Conservation (phyloP, 2,329 filamentous ascomycete genomes). For the Neofusicoccum cordaticola region DNA sequence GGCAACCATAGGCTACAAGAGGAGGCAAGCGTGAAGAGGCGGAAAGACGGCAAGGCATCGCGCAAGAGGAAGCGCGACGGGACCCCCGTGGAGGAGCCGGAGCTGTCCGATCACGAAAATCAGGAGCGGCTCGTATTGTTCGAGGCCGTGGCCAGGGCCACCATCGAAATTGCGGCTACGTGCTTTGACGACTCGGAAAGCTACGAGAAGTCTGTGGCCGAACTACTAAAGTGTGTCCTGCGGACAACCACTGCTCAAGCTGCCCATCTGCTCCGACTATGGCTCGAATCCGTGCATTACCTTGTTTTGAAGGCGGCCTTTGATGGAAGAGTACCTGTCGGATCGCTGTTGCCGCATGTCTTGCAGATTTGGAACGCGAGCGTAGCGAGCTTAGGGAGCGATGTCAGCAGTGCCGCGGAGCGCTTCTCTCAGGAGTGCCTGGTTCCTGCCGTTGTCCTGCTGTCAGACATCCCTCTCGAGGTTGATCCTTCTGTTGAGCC, state of each 20-base stretch:
- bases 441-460: conserved; percentile 29
- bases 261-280: conserved; percentile 34
- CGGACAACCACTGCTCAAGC: conserved; percentile 35
- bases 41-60: conserved; percentile 27
- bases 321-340: neutral
- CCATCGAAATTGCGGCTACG: conserved; percentile 21
- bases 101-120: conserved; percentile 21
- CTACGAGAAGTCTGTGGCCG: conserved; percentile 27
- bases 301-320: neutral
- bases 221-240: conserved; percentile 37
- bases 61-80: conserved; percentile 34
- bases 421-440: conserved; percentile 40
- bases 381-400: conserved; percentile 26
- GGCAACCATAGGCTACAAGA: conserved; percentile 2
- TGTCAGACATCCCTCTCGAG: conserved; percentile 20
- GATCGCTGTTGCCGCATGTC: conserved; percentile 16
- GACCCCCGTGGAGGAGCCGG: neutral
- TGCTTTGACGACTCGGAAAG: conserved; percentile 18
- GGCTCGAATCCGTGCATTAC: conserved; percentile 29
- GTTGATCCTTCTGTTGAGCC: conserved; percentile 1
- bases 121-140: conserved; percentile 27
- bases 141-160: conserved; percentile 23
- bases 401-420: conserved; percentile 29
- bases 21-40: conserved; percentile 11
- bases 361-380: conserved; percentile 35